A percentile compares a stretch with the other conserved stretches of the same genome.
Evolutionary conservation across 2,329 filamentous ascomycete genomes (phyloP).

Genomic region (Thielaviopsis cerberus): DNA sequence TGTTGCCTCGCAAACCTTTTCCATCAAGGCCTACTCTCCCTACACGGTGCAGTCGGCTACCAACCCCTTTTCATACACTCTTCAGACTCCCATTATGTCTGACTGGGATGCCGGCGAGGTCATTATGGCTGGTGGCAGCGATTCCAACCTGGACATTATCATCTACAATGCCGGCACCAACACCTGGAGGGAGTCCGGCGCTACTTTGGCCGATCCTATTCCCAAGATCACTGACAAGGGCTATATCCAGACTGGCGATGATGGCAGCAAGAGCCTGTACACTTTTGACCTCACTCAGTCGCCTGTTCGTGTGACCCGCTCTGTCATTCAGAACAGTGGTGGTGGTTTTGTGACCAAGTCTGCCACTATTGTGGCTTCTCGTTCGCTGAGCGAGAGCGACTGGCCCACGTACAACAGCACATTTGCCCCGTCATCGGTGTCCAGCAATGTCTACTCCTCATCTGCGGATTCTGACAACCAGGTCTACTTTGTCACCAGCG

Average conservation of each 20-base stretch:
- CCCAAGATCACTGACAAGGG: constrained; percentile 41
- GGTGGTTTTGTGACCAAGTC: constrained; percentile 35
- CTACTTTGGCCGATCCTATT: constrained; percentile 42
- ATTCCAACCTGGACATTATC: constrained; percentile 45
- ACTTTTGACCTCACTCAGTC: constrained; percentile 56
- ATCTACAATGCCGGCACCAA: constrained; percentile 41
- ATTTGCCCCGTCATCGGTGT: constrained; percentile 41
- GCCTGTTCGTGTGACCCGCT: constrained; percentile 57
- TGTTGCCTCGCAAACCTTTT: constrained; percentile 56
- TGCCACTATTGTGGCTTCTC: constrained; percentile 20
- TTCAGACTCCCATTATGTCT: constrained; percentile 44
- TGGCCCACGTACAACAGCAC: constrained; percentile 69
- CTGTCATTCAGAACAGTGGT: constrained; percentile 43
- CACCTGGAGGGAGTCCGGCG: constrained; percentile 51
- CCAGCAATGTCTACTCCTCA: constrained; percentile 51
- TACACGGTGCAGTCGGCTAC: constrained; percentile 33
- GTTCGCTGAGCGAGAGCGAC: constrained; percentile 36
- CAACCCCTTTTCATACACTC: constrained; percentile 11
- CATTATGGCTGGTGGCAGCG: constrained; percentile 53
- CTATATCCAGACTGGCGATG: constrained; percentile 48
- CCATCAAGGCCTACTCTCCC: constrained; percentile 47
- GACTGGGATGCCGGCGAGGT: constrained; percentile 54
- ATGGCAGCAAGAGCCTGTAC: constrained; percentile 61
- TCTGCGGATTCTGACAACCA: constrained; percentile 47
- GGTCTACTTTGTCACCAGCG: constrained; percentile 65